Evolutionary conservation across 495 filamentous ascomycete species (phyloP).

Genomic region (Geoglossum glabrum): DNA sequence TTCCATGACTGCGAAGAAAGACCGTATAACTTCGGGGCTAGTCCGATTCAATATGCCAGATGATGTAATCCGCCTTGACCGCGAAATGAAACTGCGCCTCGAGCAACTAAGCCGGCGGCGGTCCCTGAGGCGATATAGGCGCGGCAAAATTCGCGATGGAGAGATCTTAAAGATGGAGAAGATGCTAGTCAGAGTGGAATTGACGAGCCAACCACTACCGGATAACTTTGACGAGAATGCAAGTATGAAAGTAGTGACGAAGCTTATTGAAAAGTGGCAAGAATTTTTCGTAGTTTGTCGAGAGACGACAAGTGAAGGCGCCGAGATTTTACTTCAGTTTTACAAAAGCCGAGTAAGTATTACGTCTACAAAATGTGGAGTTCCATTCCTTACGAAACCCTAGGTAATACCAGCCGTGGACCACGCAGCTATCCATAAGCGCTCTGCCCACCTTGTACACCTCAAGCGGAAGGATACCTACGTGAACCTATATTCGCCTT

Average conservation of each 20-base stretch:
- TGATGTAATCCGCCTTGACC: conserved; percentile 21
- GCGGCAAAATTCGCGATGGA: conserved; percentile 30
- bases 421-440: conserved; percentile 25
- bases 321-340: conserved; percentile 39
- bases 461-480: conserved; percentile 31
- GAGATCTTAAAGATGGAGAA: conserved; percentile 55
- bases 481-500: conserved; percentile 49
- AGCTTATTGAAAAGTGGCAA: conserved; percentile 44
- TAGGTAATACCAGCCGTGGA: conserved; percentile 42
- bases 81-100: conserved; percentile 15
- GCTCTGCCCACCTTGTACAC: conserved; percentile 34
- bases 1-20: neutral
- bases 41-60: conserved; percentile 28
- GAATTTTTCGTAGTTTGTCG: conserved; percentile 55
- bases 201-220: conserved; percentile 31
- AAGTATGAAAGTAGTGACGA: conserved; percentile 38
- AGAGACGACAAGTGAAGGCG: conserved; percentile 30
- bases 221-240: conserved; percentile 48
- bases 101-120: conserved; percentile 22
- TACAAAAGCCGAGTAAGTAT: conserved; percentile 39
- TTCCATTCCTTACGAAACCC: neutral
- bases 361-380: neutral
- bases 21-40: conserved; percentile 8
- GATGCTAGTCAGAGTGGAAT: conserved; percentile 51
- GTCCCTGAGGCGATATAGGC: conserved; percentile 20